A percentile compares a stretch with the other conserved stretches of the same genome.
phyloP scores from a whole-genome alignment of 768 basidiomycete species.

The Podaxis rugospora region DNA sequence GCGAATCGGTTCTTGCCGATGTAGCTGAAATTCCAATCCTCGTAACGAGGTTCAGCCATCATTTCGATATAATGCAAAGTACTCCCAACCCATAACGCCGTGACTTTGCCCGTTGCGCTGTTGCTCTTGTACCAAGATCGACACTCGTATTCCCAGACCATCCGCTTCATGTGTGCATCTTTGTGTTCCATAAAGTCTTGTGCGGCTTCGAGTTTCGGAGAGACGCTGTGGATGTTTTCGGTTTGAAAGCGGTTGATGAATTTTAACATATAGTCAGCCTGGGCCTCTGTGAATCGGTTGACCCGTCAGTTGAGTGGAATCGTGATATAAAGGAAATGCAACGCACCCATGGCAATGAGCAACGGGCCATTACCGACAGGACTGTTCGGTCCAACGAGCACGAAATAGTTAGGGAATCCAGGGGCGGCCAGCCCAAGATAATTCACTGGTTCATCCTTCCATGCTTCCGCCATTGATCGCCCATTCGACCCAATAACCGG shows the following conservation, averaged over 20 bases:
- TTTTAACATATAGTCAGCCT: constrained; percentile 26
- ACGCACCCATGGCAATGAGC: constrained; percentile 20
- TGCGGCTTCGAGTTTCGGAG: constrained; percentile 24
- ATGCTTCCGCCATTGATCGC: constrained; percentile 22
- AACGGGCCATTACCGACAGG: constrained; percentile 25
- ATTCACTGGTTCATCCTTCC: constrained; percentile 22
- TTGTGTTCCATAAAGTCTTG: constrained; percentile 26
- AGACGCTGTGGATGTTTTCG: constrained; percentile 28
- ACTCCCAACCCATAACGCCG: constrained; percentile 28
- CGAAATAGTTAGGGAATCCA: constrained; percentile 28
- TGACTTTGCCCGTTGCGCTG: constrained; percentile 21
- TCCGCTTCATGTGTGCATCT: constrained; percentile 25
- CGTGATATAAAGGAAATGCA: neutral
- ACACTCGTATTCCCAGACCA: constrained; percentile 24
- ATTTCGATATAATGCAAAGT: constrained; percentile 27
- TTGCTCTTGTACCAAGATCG: constrained; percentile 27
- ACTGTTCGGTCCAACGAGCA: constrained; percentile 24
- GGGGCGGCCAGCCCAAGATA: constrained; percentile 24
- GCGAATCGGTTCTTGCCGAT: constrained; percentile 24
- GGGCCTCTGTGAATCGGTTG: constrained; percentile 18
- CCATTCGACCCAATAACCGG: constrained; percentile 22
- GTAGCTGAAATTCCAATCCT: constrained; percentile 26
- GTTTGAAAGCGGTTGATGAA: constrained; percentile 25
- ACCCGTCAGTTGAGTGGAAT: neutral
- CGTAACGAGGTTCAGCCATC: constrained; percentile 23